Evolutionary conservation across 108 stramenopile genomes (phyloP).

Genomic region (Nannochloropsis gaditana): DNA sequence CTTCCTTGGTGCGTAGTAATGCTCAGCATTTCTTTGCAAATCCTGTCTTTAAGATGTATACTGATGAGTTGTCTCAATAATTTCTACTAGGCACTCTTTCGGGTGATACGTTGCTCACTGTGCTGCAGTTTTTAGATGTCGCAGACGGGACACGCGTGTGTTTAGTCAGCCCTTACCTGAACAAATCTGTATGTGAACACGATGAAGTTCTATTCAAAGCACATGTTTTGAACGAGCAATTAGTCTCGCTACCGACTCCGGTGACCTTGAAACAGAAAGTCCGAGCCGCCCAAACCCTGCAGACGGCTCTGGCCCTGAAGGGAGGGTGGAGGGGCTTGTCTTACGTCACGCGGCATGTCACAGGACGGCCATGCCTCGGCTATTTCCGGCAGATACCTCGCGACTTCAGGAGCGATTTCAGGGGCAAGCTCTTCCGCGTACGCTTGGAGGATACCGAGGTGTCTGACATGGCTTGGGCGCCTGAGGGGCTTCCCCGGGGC

Average conservation of each 20-base stretch:
- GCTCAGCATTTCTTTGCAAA: no score
- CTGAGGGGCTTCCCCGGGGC: no score
- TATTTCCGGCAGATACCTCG: conserved; percentile 16
- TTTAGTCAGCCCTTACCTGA: background rate
- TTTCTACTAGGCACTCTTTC: background rate
- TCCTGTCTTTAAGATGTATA: no score
- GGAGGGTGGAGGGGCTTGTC: background rate
- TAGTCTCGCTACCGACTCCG: background rate
- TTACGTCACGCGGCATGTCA: background rate
- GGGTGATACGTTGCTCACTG: background rate
- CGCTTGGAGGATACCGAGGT: background rate
- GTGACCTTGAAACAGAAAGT: background rate
- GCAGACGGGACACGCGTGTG: background rate
- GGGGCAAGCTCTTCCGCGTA: background rate
- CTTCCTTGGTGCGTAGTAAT: no score
- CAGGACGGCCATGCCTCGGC: background rate
- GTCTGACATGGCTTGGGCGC: no score
- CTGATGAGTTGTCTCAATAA: no score
- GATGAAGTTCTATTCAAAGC: background rate
- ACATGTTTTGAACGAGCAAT: background rate
- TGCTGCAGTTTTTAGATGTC: background rate
- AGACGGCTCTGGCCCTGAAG: background rate
- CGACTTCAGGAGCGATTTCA: background rate
- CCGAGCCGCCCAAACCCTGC: background rate
- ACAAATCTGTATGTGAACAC: background rate